phyloP scores from a whole-genome alignment of 2,329 filamentous ascomycete species.

The Cercospora sesami region DNA sequence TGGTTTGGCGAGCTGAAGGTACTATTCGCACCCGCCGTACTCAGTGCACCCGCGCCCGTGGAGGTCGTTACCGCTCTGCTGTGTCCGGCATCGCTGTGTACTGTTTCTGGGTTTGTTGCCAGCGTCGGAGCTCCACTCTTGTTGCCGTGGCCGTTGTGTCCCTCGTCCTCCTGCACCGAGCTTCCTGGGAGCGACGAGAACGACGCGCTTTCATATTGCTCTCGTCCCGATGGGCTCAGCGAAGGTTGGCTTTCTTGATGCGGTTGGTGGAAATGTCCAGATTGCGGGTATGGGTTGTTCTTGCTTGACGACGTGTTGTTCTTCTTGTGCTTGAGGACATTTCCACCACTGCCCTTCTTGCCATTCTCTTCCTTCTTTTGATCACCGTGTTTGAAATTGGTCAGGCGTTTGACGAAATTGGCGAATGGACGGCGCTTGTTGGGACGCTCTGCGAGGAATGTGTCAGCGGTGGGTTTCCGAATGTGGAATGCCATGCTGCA shows the following conservation, averaged over 20 bases:
- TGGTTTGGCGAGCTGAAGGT: slow-evolving; percentile 82
- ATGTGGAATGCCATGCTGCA: background rate
- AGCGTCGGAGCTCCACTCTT: slow-evolving; percentile 76
- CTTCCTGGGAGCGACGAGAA: slow-evolving; percentile 52
- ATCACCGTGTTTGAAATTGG: slow-evolving; percentile 76
- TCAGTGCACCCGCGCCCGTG: slow-evolving; percentile 65
- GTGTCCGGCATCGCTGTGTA: slow-evolving; percentile 71
- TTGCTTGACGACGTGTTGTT: slow-evolving; percentile 47
- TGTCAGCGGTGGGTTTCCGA: slow-evolving; percentile 26
- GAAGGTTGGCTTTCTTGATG: slow-evolving; percentile 45
- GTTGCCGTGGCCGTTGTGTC: slow-evolving; percentile 61
- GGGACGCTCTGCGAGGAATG: slow-evolving; percentile 61
- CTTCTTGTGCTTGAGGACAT: slow-evolving; percentile 29
- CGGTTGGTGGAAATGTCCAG: slow-evolving; percentile 62
- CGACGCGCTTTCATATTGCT: slow-evolving; percentile 47
- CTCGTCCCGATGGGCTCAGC: slow-evolving; percentile 22
- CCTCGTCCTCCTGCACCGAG: slow-evolving; percentile 56
- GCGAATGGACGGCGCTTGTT: slow-evolving; percentile 82
- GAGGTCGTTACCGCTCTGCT: slow-evolving; percentile 79
- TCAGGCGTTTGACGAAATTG: slow-evolving; percentile 90
- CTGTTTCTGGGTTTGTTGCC: slow-evolving; percentile 77
- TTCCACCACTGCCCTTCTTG: slow-evolving; percentile 23
- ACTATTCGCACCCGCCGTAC: slow-evolving; percentile 63
- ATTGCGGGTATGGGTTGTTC: slow-evolving; percentile 92
- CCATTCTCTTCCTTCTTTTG: slow-evolving; percentile 45